Evolutionary conservation across 1,139 yeast species (phyloP).

Genomic region (Candida freyschussii): DNA sequence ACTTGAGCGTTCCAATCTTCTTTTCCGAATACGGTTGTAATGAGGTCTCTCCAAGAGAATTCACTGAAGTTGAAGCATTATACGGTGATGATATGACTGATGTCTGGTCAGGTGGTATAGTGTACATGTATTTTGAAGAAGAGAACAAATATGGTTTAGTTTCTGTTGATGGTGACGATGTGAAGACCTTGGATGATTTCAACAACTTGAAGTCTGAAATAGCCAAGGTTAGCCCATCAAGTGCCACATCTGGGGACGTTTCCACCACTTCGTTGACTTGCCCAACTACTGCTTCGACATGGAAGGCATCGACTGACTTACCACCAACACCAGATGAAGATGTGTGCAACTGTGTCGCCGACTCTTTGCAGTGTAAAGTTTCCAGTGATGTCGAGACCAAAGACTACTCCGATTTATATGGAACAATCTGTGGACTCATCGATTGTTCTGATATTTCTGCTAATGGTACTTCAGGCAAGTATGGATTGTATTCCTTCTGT

Average conservation of each 20-base stretch:
- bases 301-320: conserved; percentile 59
- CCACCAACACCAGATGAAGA: conserved; percentile 70
- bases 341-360: conserved; percentile 56
- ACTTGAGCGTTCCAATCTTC: conserved; percentile 66
- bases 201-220: conserved; percentile 47
- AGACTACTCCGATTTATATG: conserved; percentile 54
- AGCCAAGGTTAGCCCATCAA: conserved; percentile 54
- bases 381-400: conserved; percentile 40
- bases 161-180: conserved; percentile 47
- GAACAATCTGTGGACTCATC: conserved; percentile 48
- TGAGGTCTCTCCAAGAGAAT: conserved; percentile 56
- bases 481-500: conserved; percentile 66
- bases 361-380: conserved; percentile 50
- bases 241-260: conserved; percentile 46
- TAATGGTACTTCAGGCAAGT: conserved; percentile 55
- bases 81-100: conserved; percentile 55
- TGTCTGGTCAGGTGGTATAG: conserved; percentile 85
- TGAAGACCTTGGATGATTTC: conserved; percentile 57
- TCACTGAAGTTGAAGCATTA: conserved; percentile 57
- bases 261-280: conserved; percentile 46
- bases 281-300: conserved; percentile 45
- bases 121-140: conserved; percentile 76
- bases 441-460: conserved; percentile 50
- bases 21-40: conserved; percentile 89
- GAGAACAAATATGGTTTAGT: conserved; percentile 72